Evolutionary conservation across 2,329 filamentous ascomycete genomes (phyloP).

Genomic region (Aspergillus niger): DNA sequence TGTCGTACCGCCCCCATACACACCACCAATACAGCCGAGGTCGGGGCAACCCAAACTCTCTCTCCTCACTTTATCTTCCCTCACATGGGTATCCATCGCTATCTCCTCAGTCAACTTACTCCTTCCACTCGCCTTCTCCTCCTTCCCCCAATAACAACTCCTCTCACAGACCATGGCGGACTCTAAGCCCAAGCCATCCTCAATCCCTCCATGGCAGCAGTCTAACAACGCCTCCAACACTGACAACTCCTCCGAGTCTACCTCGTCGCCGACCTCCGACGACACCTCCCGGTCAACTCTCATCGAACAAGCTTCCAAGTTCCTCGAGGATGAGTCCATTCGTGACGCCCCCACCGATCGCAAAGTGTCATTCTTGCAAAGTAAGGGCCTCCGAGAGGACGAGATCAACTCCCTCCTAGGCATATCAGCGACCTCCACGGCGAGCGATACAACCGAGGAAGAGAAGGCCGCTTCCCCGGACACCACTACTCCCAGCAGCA

Average conservation of each 20-base stretch:
- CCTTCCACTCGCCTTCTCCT: conserved; percentile 7
- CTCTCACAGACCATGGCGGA: conserved; percentile 34
- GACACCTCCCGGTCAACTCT: conserved; percentile 37
- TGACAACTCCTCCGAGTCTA: conserved; percentile 34
- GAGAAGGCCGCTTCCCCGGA: conserved; percentile 8
- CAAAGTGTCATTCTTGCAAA: conserved; percentile 74
- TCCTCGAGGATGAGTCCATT: conserved; percentile 74
- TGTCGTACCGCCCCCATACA: neutral
- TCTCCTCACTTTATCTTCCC: conserved; percentile 12
- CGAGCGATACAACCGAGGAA: conserved; percentile 22
- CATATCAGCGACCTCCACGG: conserved; percentile 36
- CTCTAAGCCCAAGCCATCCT: conserved; percentile 32
- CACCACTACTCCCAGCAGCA: conserved; percentile 9
- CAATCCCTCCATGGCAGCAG: conserved; percentile 46
- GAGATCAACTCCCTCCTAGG: conserved; percentile 70
- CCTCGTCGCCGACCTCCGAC: conserved; percentile 30
- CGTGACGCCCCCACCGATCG: conserved; percentile 67
- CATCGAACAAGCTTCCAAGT: conserved; percentile 70
- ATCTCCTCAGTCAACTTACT: conserved; percentile 4
- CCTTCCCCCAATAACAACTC: neutral
- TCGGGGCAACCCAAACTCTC: conserved; percentile 1
- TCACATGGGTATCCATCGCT: neutral
- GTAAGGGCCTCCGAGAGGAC: conserved; percentile 69
- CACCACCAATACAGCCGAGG: conserved; percentile 22
- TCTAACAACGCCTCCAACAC: conserved; percentile 30